Percentiles rank a stretch among this genome's conserved stretches.
phyloP scores from a whole-genome alignment of 140 eudicot species.

The Stevia rebaudiana region DNA sequence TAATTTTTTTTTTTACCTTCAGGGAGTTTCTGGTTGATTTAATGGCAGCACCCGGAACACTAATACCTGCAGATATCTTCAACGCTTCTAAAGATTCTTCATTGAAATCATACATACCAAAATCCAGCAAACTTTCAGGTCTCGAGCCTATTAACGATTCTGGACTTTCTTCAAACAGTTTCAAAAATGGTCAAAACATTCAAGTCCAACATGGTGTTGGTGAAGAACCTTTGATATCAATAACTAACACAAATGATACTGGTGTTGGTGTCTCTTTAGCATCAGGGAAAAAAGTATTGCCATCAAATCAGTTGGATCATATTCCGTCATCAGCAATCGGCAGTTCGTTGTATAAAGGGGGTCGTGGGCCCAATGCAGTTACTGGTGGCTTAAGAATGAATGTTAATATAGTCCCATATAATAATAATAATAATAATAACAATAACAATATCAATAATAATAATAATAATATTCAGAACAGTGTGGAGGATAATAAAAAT shows the following conservation, averaged over 20 bases:
- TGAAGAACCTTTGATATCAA: slow-evolving; percentile 40
- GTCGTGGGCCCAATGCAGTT: slow-evolving; percentile 78
- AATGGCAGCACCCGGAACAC: slow-evolving; percentile 98
- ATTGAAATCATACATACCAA: slow-evolving; percentile 49
- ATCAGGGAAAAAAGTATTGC: slow-evolving; percentile 28
- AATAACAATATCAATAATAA: slow-evolving; percentile 60
- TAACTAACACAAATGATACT: slow-evolving; percentile 31
- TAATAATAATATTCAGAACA: slow-evolving; percentile 40
- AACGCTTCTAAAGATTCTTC: slow-evolving; percentile 57
- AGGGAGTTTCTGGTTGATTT: slow-evolving; percentile 96
- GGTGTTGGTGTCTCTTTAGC: slow-evolving; percentile 44
- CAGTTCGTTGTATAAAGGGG: slow-evolving; percentile 75
- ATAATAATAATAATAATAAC: slow-evolving; percentile 17
- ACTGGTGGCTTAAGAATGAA: slow-evolving; percentile 80
- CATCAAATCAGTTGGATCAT: slow-evolving; percentile 57
- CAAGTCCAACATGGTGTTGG: slow-evolving; percentile 22
- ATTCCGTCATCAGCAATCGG: slow-evolving; percentile 71
- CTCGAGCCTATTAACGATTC: slow-evolving; percentile 33
- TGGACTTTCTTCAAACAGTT: slow-evolving; percentile 20
- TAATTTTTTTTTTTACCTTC: slow-evolving; percentile 34
- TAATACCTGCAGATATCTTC: slow-evolving; percentile 75
- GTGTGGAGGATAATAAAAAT: slow-evolving; percentile 61
- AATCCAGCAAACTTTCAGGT: slow-evolving; percentile 42
- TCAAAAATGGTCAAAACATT: slow-evolving; percentile 24
- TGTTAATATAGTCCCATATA: slow-evolving; percentile 73